Conservation (phyloP, 2,329 filamentous ascomycete genomes). For the Calonectria honghensis region DNA sequence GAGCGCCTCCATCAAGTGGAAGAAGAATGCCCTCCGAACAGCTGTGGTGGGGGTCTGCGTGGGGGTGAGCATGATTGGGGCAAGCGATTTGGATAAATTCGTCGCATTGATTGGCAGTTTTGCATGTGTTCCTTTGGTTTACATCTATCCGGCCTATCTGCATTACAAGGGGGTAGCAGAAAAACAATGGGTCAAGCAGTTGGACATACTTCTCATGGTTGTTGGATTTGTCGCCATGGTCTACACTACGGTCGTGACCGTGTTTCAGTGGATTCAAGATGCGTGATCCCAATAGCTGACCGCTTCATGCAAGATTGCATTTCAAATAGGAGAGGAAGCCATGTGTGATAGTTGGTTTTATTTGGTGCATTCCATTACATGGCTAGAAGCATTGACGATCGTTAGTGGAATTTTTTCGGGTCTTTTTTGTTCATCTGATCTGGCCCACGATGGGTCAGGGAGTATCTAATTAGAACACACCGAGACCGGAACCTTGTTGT, state of each 20-base stretch:
- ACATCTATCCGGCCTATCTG: conserved; percentile 83
- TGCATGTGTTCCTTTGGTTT: conserved; percentile 84
- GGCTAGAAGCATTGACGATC: not conserved
- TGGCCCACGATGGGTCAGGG: conserved; percentile 25
- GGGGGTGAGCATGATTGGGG: conserved; percentile 77
- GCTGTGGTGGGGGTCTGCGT: conserved; percentile 75
- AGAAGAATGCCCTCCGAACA: conserved; percentile 81
- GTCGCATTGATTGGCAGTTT: conserved; percentile 84
- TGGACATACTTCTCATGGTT: conserved; percentile 78
- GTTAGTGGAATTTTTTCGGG: conserved; percentile 15
- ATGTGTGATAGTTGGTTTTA: conserved; percentile 24
- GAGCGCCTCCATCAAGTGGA: conserved; percentile 80
- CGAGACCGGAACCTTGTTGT: conserved; percentile 25
- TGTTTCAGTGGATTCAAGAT: conserved; percentile 60
- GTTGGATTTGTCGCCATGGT: conserved; percentile 81
- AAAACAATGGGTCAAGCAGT: conserved; percentile 71
- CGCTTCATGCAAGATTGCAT: not conserved
- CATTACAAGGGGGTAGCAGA: conserved; percentile 81
- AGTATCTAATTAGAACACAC: conserved; percentile 27
- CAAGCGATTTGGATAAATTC: conserved; percentile 83
- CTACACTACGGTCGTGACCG: conserved; percentile 81
- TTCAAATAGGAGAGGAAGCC: conserved; percentile 27
- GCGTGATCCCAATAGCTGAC: conserved; percentile 34
- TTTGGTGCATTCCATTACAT: conserved; percentile 25
- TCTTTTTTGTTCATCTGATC: conserved; percentile 28